Percentiles rank a stretch among this genome's conserved stretches.
Evolutionary conservation across 108 stramenopile genomes (phyloP).

Genomic region (Nannochloropsis oceanica): DNA sequence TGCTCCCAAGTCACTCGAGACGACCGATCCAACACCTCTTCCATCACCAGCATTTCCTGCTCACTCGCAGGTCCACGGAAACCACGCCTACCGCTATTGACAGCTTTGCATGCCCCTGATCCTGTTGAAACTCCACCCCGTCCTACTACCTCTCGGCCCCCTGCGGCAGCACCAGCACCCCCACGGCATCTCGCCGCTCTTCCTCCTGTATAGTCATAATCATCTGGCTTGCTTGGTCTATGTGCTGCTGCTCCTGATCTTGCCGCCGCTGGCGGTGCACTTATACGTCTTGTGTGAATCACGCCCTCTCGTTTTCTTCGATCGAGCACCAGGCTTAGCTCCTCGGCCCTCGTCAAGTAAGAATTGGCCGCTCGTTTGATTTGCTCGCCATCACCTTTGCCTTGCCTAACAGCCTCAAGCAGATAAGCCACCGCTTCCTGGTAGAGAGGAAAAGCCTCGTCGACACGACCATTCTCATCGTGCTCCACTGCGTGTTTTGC

Average conservation of each 20-base stretch:
- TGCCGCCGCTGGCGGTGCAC: no score
- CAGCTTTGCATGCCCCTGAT: neutral
- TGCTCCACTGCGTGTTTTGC: neutral
- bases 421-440: neutral
- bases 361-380: neutral
- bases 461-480: neutral
- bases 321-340: neutral
- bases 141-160: neutral
- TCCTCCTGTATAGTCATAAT: neutral
- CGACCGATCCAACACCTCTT: conserved; percentile 29
- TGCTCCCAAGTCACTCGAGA: conserved; percentile 25
- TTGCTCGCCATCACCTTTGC: neutral
- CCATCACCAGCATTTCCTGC: conserved; percentile 15
- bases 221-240: neutral
- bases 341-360: neutral
- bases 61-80: neutral
- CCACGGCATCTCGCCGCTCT: neutral
- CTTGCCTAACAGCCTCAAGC: neutral
- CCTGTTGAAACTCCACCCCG: neutral
- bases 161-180: neutral
- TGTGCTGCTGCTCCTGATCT: no score
- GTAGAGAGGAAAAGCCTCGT: neutral
- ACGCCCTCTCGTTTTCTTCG: neutral
- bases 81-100: neutral
- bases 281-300: no score